Evolutionary conservation across 768 basidiomycete species (phyloP), one percentile per base, ranked within the genome.

Genomic region (Daedaleopsis nitida): DNA sequence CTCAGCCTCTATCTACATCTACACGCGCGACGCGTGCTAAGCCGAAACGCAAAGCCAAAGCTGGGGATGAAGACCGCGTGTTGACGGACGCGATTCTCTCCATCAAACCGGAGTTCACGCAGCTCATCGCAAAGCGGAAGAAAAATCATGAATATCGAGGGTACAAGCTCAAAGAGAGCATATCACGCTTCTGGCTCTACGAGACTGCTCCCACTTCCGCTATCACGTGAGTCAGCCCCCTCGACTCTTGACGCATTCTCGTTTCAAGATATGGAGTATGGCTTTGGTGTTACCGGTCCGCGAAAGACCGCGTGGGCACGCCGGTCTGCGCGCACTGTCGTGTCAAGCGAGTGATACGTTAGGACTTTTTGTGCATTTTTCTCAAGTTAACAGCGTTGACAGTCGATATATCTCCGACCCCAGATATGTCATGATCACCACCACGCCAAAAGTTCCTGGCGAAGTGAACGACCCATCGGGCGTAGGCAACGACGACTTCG

Each of bases 81-180:
- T 58, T 69, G 39, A 73, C 74, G 23, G 76, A 77, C 55, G 72
- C 68, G 16, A 59, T 77, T 23, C 58, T 76, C 44, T 58, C 70
- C 32, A 77, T 77, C 62, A 72, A 73, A 45, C 67, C 70, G 17
- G 67, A 70, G 65, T 74, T 71, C 62, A 64, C 69, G 35, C 51
- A 69, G 12, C 70, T 73, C 58, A 77, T 77, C 37, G 67, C 61
- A 13, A 57, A 62, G 47, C 65, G 71, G 21, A 65, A 71, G 65
- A 77, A 77, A 69, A 76, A 77, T 58, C 72, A 77, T 60, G 76
- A 77, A 57, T 77, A 69, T 59, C 56, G 76, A 21, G 68, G 66
- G 52, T 77, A 77, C 62, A 65, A 72, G 57, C 50, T 76, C 37
- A 60, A 70, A 53, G 62, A 65, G 11, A 65, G 69, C 13, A 69